These are phyloP conservation scores for Phylloporus arenicola DNA, from an alignment of 768 basidiomycete genomes.

Conservation along the genomic window DNA sequence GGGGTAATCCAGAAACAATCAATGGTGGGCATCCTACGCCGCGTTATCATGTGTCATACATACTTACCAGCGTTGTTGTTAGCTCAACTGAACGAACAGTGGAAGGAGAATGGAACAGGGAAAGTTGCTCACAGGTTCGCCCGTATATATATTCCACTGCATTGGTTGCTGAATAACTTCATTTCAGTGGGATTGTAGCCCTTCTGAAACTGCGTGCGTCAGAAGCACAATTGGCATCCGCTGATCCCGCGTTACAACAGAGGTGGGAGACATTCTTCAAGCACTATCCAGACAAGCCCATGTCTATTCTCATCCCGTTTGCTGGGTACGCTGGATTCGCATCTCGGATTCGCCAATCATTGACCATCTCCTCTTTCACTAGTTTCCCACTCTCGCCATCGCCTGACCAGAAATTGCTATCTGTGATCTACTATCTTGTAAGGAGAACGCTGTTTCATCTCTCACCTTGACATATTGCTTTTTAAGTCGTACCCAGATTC, in stretches of 20 bases:
- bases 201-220: slow-evolving; percentile 52
- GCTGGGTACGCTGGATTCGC: slow-evolving; percentile 32
- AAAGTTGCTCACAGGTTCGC: slow-evolving; percentile 51
- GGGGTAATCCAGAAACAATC: slow-evolving; percentile 28
- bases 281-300: slow-evolving; percentile 49
- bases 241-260: slow-evolving; percentile 40
- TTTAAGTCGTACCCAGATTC: slow-evolving; percentile 41
- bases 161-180: not conserved
- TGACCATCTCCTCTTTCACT: not conserved
- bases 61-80: not conserved
- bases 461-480: not conserved
- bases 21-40: slow-evolving; percentile 29
- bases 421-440: slow-evolving; percentile 31
- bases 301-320: slow-evolving; percentile 38
- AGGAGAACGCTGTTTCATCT: not conserved
- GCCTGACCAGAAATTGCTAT: slow-evolving; percentile 26
- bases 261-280: slow-evolving; percentile 51
- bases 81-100: slow-evolving; percentile 30
- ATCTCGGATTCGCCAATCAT: not conserved
- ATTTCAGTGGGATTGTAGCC: slow-evolving; percentile 46
- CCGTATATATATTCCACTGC: not conserved
- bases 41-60: not conserved
- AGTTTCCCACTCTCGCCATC: slow-evolving; percentile 18
- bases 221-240: slow-evolving; percentile 41
- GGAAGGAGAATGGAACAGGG: slow-evolving; percentile 37